These are phyloP conservation scores for Spergularia azorica DNA, from an alignment of 179 eudicot species.

Conservation along the genomic window DNA sequence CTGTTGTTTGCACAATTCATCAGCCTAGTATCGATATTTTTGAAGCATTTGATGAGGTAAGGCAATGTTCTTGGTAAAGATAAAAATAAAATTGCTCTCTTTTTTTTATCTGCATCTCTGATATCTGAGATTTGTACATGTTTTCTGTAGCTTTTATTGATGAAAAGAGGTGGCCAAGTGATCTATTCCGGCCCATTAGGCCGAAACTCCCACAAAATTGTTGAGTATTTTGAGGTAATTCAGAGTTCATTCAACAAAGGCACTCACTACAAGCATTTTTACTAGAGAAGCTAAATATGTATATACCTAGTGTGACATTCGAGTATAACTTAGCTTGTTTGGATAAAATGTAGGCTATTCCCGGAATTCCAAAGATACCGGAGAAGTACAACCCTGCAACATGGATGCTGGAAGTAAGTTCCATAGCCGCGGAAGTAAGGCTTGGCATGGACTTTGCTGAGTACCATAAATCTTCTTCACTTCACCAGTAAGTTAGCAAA, in stretches of 20 bases:
- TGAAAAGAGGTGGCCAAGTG: slow-evolving; percentile 97
- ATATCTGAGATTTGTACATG: background rate
- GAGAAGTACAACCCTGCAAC: slow-evolving; percentile 95
- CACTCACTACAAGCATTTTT: too few relatives aligned
- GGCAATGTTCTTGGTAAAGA: background rate
- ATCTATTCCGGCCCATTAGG: slow-evolving; percentile 92
- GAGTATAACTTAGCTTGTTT: background rate
- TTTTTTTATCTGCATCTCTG: background rate
- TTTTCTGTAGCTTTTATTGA: slow-evolving; percentile 59
- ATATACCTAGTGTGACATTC: background rate
- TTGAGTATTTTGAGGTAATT: slow-evolving; percentile 94
- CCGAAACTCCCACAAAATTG: slow-evolving; percentile 68
- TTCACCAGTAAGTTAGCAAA: slow-evolving; percentile 60
- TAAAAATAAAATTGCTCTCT: too few relatives aligned
- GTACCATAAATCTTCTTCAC: slow-evolving; percentile 61
- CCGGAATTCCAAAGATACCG: slow-evolving; percentile 69
- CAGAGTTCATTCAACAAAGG: background rate
- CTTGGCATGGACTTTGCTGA: slow-evolving; percentile 81
- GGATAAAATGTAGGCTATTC: slow-evolving; percentile 46
- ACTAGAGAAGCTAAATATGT: too few relatives aligned
- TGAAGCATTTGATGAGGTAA: slow-evolving; percentile 96
- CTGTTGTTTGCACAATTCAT: slow-evolving; percentile 97
- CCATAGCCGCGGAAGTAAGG: slow-evolving; percentile 62
- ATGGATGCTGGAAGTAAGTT: slow-evolving; percentile 96
- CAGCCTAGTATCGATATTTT: slow-evolving; percentile 97